phyloP scores from a whole-genome alignment of 805 yeast genomes.

The Lipomyces anomalus region DNA sequence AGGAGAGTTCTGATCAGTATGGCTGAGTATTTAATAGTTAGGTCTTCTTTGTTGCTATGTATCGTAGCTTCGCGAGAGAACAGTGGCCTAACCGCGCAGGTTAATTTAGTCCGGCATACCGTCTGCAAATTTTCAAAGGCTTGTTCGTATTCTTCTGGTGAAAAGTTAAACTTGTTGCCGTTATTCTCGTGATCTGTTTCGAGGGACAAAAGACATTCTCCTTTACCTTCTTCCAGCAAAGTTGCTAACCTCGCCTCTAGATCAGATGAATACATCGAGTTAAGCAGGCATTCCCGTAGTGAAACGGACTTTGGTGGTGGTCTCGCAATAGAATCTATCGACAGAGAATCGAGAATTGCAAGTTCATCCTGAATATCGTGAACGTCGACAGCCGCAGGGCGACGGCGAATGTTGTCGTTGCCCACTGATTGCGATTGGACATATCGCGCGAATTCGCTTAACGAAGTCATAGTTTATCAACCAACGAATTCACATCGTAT shows the following conservation, averaged over 20 bases:
- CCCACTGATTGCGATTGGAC: conserved; percentile 11
- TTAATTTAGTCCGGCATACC: conserved; percentile 7
- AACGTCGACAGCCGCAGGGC: too few relatives aligned
- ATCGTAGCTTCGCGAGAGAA: too few relatives aligned
- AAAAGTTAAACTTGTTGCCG: conserved; percentile 1
- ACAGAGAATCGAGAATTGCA: conserved; percentile 15
- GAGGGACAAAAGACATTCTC: conserved; percentile 16
- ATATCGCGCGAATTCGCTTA: conserved; percentile 21
- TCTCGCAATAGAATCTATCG: conserved; percentile 1
- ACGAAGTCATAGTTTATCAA: conserved; percentile 12
- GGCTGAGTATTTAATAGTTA: conserved; percentile 4
- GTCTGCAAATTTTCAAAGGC: conserved; percentile 8
- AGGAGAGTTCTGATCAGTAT: conserved; percentile 11
- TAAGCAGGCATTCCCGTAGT: conserved; percentile 11
- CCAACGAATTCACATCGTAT: too few relatives aligned
- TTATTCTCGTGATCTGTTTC: conserved; percentile 12
- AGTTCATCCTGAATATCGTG: conserved; percentile 14
- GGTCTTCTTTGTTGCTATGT: too few relatives aligned
- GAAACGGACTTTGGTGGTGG: conserved; percentile 3
- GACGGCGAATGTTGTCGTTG: too few relatives aligned
- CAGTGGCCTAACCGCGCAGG: conserved; percentile 13
- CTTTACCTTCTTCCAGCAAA: conserved; percentile 14
- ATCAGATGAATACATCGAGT: neutral
- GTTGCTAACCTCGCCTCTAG: neutral
- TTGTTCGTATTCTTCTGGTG: conserved; percentile 8